Evolutionary conservation across 2,329 filamentous ascomycete genomes (phyloP), one percentile per base, ranked within the genome.

Genomic region (Dothistroma septosporum): DNA sequence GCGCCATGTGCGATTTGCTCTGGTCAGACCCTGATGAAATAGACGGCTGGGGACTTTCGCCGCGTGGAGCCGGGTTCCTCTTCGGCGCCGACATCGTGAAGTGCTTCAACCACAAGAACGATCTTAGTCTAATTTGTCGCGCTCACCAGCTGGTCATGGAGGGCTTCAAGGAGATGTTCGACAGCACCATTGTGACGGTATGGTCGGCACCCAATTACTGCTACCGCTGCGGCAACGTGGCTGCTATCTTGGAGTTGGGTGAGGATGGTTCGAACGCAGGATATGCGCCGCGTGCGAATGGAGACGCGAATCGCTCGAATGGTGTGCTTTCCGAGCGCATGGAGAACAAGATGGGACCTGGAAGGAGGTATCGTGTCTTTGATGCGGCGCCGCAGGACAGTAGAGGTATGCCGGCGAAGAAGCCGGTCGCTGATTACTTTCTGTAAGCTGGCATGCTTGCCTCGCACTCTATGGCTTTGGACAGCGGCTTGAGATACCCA

Each of bases 21-120:
- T 99, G 94, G 94, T 97, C 92, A 0, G 94, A 99, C 72, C 94
- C 94, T 0, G 94, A 99, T 75, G 94, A 99, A 70, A 96, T 97
- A 64, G 92, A 97, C 73, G 93, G 92, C 61, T 99, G 94, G 94
- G 93, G 92, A 11, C 80, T 97, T 6, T 96, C 91, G 0, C 94
- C 94, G 0, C 91, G 93, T 41, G 94, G 94, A 10, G 94, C 94
- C 0, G 94, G 94, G 0, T 99, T 97, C 79, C 82, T 97, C 12
- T 99, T 99, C 68, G 94, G 94, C 55, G 88, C 90, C 3, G 92
- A 97, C 73, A 97, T 97, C 60, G 93, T 97, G 71, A 95, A 94
- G 71, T 87, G 87, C 66, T 99, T 99, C 80, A 99, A 97, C 77
- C 88, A 97, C 76, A 85, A 87, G 60, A 99, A 99, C 75, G 91